These are phyloP conservation scores for Aciculosporium take DNA, from an alignment of 2,329 filamentous ascomycete species.

Conservation along the genomic window DNA sequence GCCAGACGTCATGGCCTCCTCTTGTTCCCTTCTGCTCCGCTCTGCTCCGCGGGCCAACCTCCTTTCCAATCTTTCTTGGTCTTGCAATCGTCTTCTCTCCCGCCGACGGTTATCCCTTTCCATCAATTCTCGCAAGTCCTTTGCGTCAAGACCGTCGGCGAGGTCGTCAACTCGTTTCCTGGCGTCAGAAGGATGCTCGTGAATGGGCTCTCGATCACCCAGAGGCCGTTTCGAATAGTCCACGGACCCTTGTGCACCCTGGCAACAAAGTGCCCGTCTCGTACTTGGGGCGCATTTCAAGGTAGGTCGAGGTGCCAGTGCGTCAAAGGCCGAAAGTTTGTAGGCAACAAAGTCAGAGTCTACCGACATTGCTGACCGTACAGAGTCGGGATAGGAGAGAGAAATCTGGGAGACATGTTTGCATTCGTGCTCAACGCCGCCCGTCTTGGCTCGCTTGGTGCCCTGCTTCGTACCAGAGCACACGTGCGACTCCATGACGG, in stretches of 20 bases:
- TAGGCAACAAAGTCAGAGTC: conserved; percentile 59
- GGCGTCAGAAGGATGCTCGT: conserved; percentile 45
- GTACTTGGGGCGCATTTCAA: conserved; percentile 59
- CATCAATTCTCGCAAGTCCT: conserved; percentile 74
- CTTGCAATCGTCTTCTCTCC: conserved; percentile 56
- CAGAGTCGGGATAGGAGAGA: conserved; percentile 57
- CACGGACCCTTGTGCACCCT: conserved; percentile 31
- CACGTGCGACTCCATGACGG: conserved; percentile 43
- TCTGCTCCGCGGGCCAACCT: conserved; percentile 54
- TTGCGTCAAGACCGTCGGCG: conserved; percentile 73
- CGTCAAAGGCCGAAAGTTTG: conserved; percentile 64
- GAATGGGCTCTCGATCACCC: conserved; percentile 36
- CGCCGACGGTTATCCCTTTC: conserved; percentile 73
- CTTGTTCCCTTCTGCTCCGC: conserved; percentile 45
- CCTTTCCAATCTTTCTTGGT: conserved; percentile 52
- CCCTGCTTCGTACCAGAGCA: conserved; percentile 49
- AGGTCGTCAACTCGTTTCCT: conserved; percentile 54
- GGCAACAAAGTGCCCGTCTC: conserved; percentile 35
- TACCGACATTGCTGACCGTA: conserved; percentile 63
- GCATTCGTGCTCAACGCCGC: conserved; percentile 36
- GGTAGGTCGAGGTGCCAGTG: conserved; percentile 74
- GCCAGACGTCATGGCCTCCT: conserved; percentile 36
- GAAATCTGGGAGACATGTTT: conserved; percentile 59
- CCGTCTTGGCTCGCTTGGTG: conserved; percentile 49
- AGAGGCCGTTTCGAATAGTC: conserved; percentile 38